phyloP scores from a whole-genome alignment of 2,329 filamentous ascomycete genomes.

The Arthrobotrys conoides region DNA sequence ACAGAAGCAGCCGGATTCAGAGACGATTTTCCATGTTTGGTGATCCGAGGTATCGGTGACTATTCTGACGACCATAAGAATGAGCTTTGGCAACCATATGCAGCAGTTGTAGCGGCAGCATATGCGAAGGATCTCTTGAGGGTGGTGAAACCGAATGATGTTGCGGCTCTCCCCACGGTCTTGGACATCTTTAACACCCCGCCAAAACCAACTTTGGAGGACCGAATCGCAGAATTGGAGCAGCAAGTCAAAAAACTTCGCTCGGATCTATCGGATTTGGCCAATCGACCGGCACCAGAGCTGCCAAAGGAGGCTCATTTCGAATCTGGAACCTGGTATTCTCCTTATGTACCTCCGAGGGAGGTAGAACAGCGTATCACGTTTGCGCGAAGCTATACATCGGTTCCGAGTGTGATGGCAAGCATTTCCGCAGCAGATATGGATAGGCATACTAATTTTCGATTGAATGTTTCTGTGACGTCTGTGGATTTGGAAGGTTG shows the following conservation, averaged over 20 bases:
- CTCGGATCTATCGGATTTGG: neutral
- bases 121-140: conserved; percentile 7
- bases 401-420: neutral
- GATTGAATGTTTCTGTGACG: neutral
- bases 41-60: conserved; percentile 4
- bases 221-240: neutral
- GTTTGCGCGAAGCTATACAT: neutral
- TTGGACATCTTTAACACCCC: neutral
- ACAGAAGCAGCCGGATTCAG: neutral
- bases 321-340: neutral
- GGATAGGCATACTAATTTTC: neutral
- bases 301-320: neutral
- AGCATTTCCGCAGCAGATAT: neutral
- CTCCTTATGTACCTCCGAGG: neutral
- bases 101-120: neutral
- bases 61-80: conserved; percentile 21
- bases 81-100: neutral
- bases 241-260: neutral
- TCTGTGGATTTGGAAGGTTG: neutral
- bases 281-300: neutral
- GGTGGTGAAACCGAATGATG: neutral
- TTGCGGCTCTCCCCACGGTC: neutral
- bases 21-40: neutral
- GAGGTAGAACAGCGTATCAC: neutral
- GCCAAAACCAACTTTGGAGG: neutral